Conservation (phyloP, 345 rosid genomes). For the Pugionium cornutum region DNA sequence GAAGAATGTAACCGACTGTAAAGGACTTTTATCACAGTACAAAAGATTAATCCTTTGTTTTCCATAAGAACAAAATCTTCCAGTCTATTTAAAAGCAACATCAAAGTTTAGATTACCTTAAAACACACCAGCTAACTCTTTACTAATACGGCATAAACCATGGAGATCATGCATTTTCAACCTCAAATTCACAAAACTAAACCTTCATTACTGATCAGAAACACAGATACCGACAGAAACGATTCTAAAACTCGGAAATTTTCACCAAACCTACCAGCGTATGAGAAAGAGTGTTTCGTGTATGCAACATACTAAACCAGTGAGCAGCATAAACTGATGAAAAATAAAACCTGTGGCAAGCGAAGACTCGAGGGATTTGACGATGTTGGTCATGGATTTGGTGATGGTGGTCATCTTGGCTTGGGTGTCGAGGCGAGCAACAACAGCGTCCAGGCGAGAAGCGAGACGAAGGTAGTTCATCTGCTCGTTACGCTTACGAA, state of each 20-base stretch:
- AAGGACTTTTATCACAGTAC: not conserved
- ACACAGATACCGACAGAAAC: not conserved
- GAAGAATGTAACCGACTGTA: not conserved
- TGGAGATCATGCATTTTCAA: not conserved
- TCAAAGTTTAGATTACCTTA: too few species aligned
- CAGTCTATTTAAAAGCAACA: not conserved
- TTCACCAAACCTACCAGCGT: not conserved
- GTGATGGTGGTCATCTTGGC: conserved; percentile 92
- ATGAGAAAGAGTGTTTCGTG: too few species aligned
- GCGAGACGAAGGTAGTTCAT: conserved; percentile 95
- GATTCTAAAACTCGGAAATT: not conserved
- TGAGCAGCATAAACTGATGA: conserved; percentile 11
- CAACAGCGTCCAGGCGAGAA: conserved; percentile 93
- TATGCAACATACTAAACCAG: not conserved
- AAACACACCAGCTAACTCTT: not conserved
- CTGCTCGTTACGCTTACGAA: conserved; percentile 94
- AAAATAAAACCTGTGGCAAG: conserved; percentile 64
- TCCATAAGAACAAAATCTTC: conserved; percentile 10
- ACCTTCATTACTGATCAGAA: not conserved
- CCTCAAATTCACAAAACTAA: not conserved
- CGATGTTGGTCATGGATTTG: conserved; percentile 84
- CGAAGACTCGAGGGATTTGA: conserved; percentile 90
- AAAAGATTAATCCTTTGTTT: conserved; percentile 7
- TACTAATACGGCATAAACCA: not conserved
- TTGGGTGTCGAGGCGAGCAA: conserved; percentile 90